Evolutionary conservation across 495 filamentous ascomycete genomes (phyloP).

Genomic region (Venustampulla echinocandica): DNA sequence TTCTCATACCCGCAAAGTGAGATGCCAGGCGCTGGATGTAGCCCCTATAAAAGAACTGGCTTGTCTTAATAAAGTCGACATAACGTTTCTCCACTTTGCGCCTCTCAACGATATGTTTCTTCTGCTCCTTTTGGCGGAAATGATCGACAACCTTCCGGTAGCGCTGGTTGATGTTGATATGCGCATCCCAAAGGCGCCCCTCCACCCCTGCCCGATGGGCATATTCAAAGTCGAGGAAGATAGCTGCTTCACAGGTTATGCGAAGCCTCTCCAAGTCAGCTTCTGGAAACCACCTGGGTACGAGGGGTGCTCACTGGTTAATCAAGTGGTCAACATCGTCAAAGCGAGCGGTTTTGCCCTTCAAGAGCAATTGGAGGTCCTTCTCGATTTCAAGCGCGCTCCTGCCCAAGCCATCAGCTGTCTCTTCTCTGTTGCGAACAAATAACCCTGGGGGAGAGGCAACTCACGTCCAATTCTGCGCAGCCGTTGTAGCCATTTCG

Average conservation of each 20-base stretch:
- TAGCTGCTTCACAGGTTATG: slow-evolving; percentile 51
- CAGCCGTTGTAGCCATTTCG: slow-evolving; percentile 7
- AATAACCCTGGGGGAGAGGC: too few species aligned
- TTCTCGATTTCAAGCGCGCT: slow-evolving; percentile 14
- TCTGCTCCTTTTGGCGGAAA: slow-evolving; percentile 30
- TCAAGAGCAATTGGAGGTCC: slow-evolving; percentile 40
- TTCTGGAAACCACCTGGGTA: background rate
- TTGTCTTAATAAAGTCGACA: slow-evolving; percentile 72
- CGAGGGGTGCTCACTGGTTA: slow-evolving; percentile 36
- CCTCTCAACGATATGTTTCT: slow-evolving; percentile 57
- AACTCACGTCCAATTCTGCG: slow-evolving; percentile 22
- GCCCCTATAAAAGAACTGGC: slow-evolving; percentile 76
- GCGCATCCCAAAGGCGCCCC: slow-evolving; percentile 66
- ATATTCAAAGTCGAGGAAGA: slow-evolving; percentile 66
- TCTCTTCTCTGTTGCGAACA: too few species aligned
- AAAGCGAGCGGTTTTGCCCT: slow-evolving; percentile 30
- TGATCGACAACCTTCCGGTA: slow-evolving; percentile 55
- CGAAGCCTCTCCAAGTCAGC: slow-evolving; percentile 20
- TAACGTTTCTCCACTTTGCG: slow-evolving; percentile 77
- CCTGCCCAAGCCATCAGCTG: slow-evolving; percentile 13
- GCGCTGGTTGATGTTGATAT: slow-evolving; percentile 63
- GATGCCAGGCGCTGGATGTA: slow-evolving; percentile 73
- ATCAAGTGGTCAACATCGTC: slow-evolving; percentile 49
- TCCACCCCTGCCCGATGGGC: slow-evolving; percentile 57
- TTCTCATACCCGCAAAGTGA: slow-evolving; percentile 59